A percentile compares a stretch with the other conserved stretches of the same genome.
These are phyloP conservation scores for Gloeostereum incarnatum DNA, from an alignment of 768 basidiomycete species.

Conservation along the genomic window DNA sequence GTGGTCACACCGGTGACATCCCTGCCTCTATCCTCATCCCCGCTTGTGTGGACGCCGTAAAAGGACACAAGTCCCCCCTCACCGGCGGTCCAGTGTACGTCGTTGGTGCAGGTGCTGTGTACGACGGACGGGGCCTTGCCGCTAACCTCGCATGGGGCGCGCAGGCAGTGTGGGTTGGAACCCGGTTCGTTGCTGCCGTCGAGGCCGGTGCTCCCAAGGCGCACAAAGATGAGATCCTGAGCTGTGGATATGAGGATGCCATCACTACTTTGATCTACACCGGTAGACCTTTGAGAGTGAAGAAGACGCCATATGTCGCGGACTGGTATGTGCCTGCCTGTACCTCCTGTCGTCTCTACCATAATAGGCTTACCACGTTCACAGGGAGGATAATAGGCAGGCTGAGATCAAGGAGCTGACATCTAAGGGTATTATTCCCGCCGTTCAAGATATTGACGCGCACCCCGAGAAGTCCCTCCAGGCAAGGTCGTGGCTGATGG, in stretches of 20 bases:
- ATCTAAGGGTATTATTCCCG: conserved; percentile 75
- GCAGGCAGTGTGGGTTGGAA: conserved; percentile 50
- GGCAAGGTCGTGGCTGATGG: conserved; percentile 73
- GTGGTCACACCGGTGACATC: conserved; percentile 81
- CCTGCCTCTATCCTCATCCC: conserved; percentile 78
- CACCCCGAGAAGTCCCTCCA: conserved; percentile 74
- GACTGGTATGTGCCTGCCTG: conserved; percentile 63
- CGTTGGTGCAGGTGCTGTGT: conserved; percentile 87
- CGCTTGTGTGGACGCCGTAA: conserved; percentile 79
- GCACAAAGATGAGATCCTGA: conserved; percentile 74
- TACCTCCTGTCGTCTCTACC: too few species aligned
- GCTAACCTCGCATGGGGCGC: conserved; percentile 89
- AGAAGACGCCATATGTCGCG: conserved; percentile 76
- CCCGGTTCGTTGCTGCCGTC: conserved; percentile 64
- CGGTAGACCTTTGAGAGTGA: conserved; percentile 81
- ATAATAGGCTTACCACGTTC: too few species aligned
- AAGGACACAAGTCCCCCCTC: conserved; percentile 67
- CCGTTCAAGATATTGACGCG: conserved; percentile 58
- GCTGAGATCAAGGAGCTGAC: conserved; percentile 80
- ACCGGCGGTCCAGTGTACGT: conserved; percentile 83
- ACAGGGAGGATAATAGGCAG: too few species aligned
- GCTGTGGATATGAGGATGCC: conserved; percentile 69
- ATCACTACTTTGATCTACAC: conserved; percentile 84
- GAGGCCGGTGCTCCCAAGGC: conserved; percentile 78
- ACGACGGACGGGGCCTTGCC: conserved; percentile 80